Conservation (phyloP, 2,329 filamentous ascomycete species). For the Aspergillus cejpii region DNA sequence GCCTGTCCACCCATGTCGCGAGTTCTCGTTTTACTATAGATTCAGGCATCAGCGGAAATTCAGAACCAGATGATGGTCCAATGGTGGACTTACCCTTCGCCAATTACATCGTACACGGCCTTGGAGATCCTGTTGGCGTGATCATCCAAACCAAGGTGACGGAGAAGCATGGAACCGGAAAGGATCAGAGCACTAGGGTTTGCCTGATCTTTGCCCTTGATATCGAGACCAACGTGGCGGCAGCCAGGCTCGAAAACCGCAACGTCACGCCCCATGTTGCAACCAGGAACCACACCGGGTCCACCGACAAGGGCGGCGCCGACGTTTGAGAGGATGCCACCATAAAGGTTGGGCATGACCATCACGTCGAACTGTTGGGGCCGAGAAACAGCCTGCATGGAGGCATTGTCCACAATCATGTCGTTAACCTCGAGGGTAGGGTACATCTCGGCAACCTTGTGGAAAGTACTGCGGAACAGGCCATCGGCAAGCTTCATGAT, state of each 20-base stretch:
- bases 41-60: conserved; percentile 37
- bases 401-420: conserved; percentile 99
- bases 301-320: conserved; percentile 94
- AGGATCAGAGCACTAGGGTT: conserved; percentile 96
- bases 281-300: conserved; percentile 92
- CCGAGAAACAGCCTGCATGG: conserved; percentile 94
- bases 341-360: conserved; percentile 99
- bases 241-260: conserved; percentile 98
- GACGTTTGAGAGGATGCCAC: conserved; percentile 98
- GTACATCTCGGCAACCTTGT: conserved; percentile 87
- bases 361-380: conserved; percentile 99
- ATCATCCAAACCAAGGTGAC: conserved; percentile 93
- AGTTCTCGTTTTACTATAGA: conserved; percentile 69
- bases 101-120: conserved; percentile 68
- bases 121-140: conserved; percentile 98
- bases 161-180: conserved; percentile 92
- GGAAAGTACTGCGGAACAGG: conserved; percentile 97
- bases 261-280: conserved; percentile 98
- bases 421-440: conserved; percentile 93
- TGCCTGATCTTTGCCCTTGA: conserved; percentile 99
- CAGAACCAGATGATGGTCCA: background rate
- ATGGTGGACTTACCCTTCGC: conserved; percentile 65
- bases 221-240: conserved; percentile 98
- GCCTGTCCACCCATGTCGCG: conserved; percentile 90
- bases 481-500: conserved; percentile 99